These are phyloP conservation scores for Pyracantha coccinea DNA, from an alignment of 331 rosid genomes.

Conservation along the genomic window DNA sequence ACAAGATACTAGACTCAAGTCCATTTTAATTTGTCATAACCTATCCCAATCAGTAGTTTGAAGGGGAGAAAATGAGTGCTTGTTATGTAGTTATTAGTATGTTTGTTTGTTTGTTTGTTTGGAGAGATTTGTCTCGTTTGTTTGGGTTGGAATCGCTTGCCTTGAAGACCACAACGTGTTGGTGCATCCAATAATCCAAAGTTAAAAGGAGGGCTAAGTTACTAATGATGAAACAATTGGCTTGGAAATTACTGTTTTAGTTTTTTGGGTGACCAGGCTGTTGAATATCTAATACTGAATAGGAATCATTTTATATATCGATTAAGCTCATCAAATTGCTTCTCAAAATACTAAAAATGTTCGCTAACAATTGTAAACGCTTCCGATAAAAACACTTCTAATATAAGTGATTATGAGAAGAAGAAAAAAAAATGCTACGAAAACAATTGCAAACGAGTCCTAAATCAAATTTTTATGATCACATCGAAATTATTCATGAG, in stretches of 20 bases:
- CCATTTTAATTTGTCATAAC: too few species aligned
- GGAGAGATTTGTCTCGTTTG: too few species aligned
- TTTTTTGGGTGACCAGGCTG: neutral
- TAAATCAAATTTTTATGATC: neutral
- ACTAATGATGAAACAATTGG: neutral
- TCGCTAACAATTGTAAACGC: too few species aligned
- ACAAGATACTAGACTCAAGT: too few species aligned
- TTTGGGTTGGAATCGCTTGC: neutral
- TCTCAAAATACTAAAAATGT: too few species aligned
- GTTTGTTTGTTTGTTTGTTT: neutral
- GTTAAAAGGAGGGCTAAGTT: neutral
- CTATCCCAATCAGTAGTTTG: fast-evolving
- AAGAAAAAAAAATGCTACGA: too few species aligned
- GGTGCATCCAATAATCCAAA: neutral
- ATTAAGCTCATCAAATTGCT: too few species aligned
- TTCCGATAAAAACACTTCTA: too few species aligned
- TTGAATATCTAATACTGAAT: neutral
- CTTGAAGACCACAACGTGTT: neutral
- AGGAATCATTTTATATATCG: neutral
- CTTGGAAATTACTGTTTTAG: neutral
- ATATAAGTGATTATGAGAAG: too few species aligned
- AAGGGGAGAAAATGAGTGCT: too few species aligned
- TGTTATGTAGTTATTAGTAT: neutral
- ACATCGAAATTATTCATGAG: neutral
- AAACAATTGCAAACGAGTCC: too few species aligned